phyloP scores from a whole-genome alignment of 2,329 filamentous ascomycete species.

The Fusarium xylarioides region DNA sequence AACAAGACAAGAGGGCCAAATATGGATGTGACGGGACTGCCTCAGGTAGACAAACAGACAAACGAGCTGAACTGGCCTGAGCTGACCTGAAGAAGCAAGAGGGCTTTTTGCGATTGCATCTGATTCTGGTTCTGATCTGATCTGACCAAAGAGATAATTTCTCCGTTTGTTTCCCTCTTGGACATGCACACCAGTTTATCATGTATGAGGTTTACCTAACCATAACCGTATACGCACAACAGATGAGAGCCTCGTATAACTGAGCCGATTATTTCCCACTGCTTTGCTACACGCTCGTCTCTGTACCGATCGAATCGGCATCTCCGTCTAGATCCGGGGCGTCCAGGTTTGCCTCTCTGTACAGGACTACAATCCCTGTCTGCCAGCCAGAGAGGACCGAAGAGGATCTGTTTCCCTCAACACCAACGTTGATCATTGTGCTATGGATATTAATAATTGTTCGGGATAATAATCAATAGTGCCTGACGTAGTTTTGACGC shows the following conservation, averaged over 20 bases:
- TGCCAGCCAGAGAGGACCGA: not conserved
- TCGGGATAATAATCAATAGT: not conserved
- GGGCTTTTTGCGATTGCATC: not conserved
- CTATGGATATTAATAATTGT: not conserved
- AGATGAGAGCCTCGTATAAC: conserved; percentile 30
- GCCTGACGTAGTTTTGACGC: conserved; percentile 35
- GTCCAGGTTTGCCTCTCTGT: not conserved
- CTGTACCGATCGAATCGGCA: conserved; percentile 21
- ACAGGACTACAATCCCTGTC: not conserved
- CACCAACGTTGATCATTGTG: not conserved
- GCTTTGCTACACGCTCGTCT: not conserved
- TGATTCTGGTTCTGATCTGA: not conserved
- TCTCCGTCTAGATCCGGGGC: conserved; percentile 18
- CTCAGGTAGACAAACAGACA: conserved; percentile 7
- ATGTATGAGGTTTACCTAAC: not conserved
- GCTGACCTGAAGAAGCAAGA: conserved; percentile 11
- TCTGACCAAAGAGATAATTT: conserved; percentile 1
- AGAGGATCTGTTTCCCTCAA: not conserved
- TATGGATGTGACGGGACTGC: not conserved
- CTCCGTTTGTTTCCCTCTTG: not conserved
- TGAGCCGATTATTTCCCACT: conserved; percentile 6
- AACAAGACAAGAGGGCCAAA: conserved; percentile 1
- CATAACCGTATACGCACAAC: not conserved
- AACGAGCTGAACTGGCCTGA: not conserved
- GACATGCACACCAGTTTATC: not conserved